Percentiles rank a stretch among this genome's conserved stretches.
Evolutionary conservation across 1,139 yeast genomes (phyloP).

Genomic region (Pichia sp.): DNA sequence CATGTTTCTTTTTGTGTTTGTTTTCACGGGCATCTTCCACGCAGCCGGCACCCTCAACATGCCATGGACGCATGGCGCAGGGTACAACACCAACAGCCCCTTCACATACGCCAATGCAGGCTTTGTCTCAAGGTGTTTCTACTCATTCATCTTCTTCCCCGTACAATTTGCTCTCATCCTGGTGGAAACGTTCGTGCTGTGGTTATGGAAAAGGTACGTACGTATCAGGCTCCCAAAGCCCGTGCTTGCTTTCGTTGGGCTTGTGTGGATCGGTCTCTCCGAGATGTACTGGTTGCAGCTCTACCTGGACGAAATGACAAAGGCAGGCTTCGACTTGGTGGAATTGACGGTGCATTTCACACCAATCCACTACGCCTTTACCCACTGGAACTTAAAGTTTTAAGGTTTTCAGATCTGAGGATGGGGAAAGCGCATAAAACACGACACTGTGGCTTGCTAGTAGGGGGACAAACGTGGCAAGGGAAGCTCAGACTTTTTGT

Average conservation of each 20-base stretch:
- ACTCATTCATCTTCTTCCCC: constrained; percentile 22
- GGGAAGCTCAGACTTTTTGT: no score
- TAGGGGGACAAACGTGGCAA: no score
- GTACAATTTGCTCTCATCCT: constrained; percentile 17
- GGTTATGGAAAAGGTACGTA: neutral
- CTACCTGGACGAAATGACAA: constrained; percentile 21
- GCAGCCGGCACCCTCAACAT: constrained; percentile 18
- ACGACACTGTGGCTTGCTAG: no score
- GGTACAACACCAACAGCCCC: constrained; percentile 19
- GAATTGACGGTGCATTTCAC: constrained; percentile 10
- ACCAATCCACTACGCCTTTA: constrained; percentile 4
- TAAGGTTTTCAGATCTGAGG: neutral
- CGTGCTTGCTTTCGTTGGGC: constrained; percentile 12
- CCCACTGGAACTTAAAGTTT: neutral
- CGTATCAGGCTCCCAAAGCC: constrained; percentile 7
- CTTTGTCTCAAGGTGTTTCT: constrained; percentile 17
- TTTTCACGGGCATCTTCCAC: constrained; percentile 20
- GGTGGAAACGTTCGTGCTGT: constrained; percentile 12
- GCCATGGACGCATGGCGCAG: constrained; percentile 15
- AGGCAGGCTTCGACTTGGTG: constrained; percentile 18
- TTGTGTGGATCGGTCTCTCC: constrained; percentile 17
- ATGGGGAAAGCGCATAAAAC: neutral
- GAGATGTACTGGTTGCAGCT: constrained; percentile 15
- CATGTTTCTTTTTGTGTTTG: constrained; percentile 17
- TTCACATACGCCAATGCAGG: neutral